Base-by-base conservation (phyloP, 192 early-diverging fungal species). In the Umbelopsis isabellina region DNA sequence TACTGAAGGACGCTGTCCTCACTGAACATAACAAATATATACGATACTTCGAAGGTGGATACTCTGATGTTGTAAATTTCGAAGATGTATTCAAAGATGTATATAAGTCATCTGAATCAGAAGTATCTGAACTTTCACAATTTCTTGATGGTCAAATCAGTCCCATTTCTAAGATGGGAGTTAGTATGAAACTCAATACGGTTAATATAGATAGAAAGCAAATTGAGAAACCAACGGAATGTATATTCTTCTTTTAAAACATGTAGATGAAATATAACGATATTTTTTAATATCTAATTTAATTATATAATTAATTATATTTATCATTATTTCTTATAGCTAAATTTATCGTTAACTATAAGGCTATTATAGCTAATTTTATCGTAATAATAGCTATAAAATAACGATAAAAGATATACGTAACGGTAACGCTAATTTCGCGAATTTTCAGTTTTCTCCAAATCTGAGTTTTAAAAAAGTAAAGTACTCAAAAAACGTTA, bases 11-110 rank as follows among this genome's bases (percentile, higher is more conserved):
- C n/a, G 47, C 47, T n/a, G n/a, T 49, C 47, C 47, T 49, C 12
- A 49, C 47, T 49, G 47, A 49, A 49, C 47, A 49, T 49, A 49
- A 49, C 47, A 49, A 49, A 49, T 49, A 49, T 49, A 49, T 49
- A 49, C 2, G 47, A 49, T 49, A 49, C n/a, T 49, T 49, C 10
- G 47, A 49, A 49, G 47, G 47, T 6, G 47, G 47, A 49, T 49
- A 49, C 12, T 49, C 47, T 49, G 47, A 49, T 49, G n/a, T 20
- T 49, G 47, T 49, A 49, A 49, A 49, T 49, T 49, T 49, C 47
- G 47, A 49, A 2, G 47, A 49, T 49, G 47, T 49, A 49, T 49
- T 49, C n/a, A 20, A 11, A 49, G 47, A 49, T 49, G 47, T 49
- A 49, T 49, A 49, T 49, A 49, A 49, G 12, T 49, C 47, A 3